Percentiles rank a stretch among this genome's conserved stretches.
Evolutionary conservation across 495 filamentous ascomycete species (phyloP).

Genomic region (Neurospora pannonica): DNA sequence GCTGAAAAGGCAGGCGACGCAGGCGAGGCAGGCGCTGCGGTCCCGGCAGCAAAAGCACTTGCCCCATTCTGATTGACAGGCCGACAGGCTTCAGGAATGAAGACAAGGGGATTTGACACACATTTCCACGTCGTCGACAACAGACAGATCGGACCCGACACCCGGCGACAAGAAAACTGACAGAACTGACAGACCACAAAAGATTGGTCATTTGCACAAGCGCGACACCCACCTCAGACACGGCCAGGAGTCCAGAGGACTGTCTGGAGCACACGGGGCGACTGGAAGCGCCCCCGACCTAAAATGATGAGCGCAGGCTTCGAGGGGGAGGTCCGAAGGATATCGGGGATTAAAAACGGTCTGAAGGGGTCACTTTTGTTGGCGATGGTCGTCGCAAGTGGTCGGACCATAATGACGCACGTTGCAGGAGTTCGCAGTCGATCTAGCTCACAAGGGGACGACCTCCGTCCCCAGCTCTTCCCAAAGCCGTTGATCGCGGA

Average conservation of each 20-base stretch:
- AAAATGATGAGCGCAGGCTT: not conserved
- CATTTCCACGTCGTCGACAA: not conserved
- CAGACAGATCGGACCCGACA: not conserved
- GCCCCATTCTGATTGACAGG: not conserved
- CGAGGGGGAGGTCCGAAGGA: not conserved
- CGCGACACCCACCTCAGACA: not conserved
- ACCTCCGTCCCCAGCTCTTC: not conserved
- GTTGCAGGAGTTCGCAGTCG: not conserved
- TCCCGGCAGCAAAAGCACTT: not conserved
- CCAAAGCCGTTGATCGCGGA: not conserved
- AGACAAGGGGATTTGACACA: not conserved
- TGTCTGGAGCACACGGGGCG: not conserved
- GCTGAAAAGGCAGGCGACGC: not conserved
- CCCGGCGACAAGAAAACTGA: not conserved
- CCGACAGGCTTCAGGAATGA: not conserved
- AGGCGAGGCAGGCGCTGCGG: not conserved
- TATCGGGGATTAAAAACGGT: not conserved
- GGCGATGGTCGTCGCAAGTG: not conserved
- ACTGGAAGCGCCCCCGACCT: not conserved
- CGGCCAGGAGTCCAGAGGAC: not conserved
- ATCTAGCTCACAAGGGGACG: not conserved
- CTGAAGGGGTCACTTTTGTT: not conserved
- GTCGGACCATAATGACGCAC: not conserved
- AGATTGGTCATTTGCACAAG: not conserved
- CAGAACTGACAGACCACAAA: not conserved